Evolutionary conservation across 2,329 filamentous ascomycete genomes (phyloP).

Genomic region (Karstenula rhodostoma): DNA sequence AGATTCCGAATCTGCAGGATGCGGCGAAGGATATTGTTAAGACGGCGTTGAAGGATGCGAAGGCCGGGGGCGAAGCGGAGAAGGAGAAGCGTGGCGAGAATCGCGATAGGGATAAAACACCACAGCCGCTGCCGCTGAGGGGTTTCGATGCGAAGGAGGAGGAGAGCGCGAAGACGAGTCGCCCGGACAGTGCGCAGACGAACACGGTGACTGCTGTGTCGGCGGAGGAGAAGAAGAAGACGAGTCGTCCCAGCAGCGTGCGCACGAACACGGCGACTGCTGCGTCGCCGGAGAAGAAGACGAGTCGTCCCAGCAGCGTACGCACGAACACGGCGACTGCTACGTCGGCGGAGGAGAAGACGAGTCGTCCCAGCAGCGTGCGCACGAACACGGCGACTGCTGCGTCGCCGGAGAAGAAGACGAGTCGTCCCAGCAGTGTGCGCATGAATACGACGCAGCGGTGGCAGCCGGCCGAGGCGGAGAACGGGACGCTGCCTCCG

Average conservation of each 20-base stretch:
- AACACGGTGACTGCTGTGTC: no score
- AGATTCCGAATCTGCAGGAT: slow-evolving; percentile 54
- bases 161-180: no score
- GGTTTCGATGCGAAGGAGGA: no score
- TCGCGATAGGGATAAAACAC: background rate
- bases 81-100: background rate
- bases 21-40: slow-evolving; percentile 57
- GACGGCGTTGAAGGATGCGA: slow-evolving; percentile 33
- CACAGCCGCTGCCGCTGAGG: background rate
- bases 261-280: no score
- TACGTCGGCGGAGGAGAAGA: slow-evolving; percentile 6
- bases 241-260: no score
- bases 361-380: slow-evolving; percentile 13
- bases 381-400: slow-evolving; percentile 7
- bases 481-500: background rate
- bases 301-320: no score
- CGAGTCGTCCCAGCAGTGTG: slow-evolving; percentile 13
- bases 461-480: background rate
- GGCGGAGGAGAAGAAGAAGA: no score
- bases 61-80: background rate
- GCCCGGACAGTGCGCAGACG: no score
- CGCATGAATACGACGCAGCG: slow-evolving; percentile 7
- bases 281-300: no score
- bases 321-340: no score
- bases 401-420: no score